Base-by-base conservation (phyloP, 2,329 filamentous ascomycete species). In the Botryosphaeria dothidea region DNA sequence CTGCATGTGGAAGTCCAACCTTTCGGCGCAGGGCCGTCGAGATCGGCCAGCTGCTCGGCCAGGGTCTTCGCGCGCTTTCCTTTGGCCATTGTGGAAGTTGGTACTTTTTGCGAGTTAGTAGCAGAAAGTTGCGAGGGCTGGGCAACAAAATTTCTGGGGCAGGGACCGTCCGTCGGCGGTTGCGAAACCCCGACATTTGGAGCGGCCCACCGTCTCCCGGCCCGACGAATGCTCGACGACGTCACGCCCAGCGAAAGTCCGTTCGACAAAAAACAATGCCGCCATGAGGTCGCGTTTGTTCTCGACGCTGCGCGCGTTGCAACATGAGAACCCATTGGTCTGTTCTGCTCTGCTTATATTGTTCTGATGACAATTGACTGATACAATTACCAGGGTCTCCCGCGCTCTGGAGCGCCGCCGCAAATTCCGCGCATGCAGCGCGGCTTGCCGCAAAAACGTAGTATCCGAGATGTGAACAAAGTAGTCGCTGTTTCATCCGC, bases 401-500 rank as follows among this genome's bases (percentile, higher is more conserved):
- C 94, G 21, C 88, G 89, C 67, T 91, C 90, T 21, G 93, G 82
- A 67, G 79, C 82, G 54, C 85, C 87, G 57, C 87, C 87, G 11
- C 82, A 85, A 64, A 85, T 93, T 66, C 90, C 89, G 34, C 88
- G 90, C 43, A 88, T 92, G 82, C 91, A 92, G 79, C 88, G 92
- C 62, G 92, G 92, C 25, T 84, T 96, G 11, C 94, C 95, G 0
- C 86, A 92, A 71, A 89, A 90, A 72, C 87, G 92, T 69, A 88
- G 87, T 70, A 96, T 99, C 70, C 85, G 86, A 27, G 88, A 93
- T 75, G 94, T 99, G 25, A 86, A 88, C 69, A 97, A 96, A 75
- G 88, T 97, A n/a, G 87, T 99, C 66, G 93, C 93, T n/a, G 92
- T 99, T 15, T 97, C 93, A 3, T 98, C 93, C 1, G 95, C 95